Evolutionary conservation across 768 basidiomycete species (phyloP).

Genomic region (Phylloporus sp.): DNA sequence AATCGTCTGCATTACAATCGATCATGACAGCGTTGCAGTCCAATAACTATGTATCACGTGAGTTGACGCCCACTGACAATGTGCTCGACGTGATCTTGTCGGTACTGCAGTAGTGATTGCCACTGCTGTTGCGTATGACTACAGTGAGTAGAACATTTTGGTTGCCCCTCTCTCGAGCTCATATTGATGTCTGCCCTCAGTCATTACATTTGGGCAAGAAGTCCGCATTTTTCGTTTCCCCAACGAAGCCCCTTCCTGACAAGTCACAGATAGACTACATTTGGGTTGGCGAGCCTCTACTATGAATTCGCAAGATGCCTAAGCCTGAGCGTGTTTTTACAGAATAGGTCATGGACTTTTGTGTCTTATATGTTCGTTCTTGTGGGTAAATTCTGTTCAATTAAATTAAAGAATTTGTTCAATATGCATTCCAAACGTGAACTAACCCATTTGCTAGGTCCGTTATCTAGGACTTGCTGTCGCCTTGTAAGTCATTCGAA

Average conservation of each 20-base stretch:
- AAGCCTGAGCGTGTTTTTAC: not conserved
- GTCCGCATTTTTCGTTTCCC: not conserved
- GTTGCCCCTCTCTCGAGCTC: not conserved
- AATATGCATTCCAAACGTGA: too few species aligned
- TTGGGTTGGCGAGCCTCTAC: conserved; percentile 14
- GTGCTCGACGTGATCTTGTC: not conserved
- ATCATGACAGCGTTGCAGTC: conserved; percentile 7
- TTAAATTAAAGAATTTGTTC: too few species aligned
- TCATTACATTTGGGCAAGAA: conserved; percentile 16
- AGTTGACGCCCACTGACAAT: not conserved
- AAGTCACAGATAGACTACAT: conserved; percentile 8
- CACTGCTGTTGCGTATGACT: conserved; percentile 16
- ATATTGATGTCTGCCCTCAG: not conserved
- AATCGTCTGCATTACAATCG: not conserved
- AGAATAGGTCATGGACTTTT: conserved; percentile 16
- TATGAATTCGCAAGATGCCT: not conserved
- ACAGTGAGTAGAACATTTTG: conserved; percentile 8
- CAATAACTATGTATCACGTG: conserved; percentile 9
- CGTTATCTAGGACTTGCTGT: conserved; percentile 14
- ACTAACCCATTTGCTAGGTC: conserved; percentile 8
- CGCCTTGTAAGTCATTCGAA: conserved; percentile 11
- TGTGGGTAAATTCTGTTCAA: too few species aligned
- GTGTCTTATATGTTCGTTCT: conserved; percentile 12
- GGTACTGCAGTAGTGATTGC: conserved; percentile 7
- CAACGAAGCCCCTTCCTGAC: not conserved